phyloP scores from a whole-genome alignment of 768 basidiomycete species.

The Termitomyces sp. region DNA sequence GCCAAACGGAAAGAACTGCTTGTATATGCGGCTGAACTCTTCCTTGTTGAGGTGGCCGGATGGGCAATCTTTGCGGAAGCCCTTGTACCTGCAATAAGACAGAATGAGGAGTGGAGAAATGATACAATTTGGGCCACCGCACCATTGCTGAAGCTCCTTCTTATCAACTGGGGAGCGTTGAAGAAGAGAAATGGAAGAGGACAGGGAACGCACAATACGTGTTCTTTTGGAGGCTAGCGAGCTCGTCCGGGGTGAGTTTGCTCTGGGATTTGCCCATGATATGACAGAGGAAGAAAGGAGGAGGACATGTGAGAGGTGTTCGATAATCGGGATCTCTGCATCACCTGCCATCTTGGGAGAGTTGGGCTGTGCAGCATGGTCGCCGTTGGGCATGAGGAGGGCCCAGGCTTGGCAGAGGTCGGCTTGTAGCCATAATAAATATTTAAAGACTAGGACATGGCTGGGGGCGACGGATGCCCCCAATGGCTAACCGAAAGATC shows the following conservation, averaged over 20 bases:
- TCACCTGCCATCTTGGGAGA: constrained; percentile 19
- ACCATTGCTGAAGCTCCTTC: constrained; percentile 97
- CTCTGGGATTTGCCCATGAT: constrained; percentile 97
- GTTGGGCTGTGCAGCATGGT: constrained; percentile 18
- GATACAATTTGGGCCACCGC: constrained; percentile 5
- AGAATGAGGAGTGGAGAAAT: constrained; percentile 5
- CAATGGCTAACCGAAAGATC: constrained; percentile 24
- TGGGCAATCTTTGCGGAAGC: constrained; percentile 98
- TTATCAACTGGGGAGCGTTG: constrained; percentile 70
- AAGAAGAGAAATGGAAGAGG: constrained; percentile 8
- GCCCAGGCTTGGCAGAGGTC: constrained; percentile 6
- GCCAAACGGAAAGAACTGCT: constrained; percentile 99
- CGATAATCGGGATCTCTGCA: constrained; percentile 12
- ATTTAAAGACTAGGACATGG: constrained; percentile 11
- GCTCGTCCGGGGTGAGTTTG: constrained; percentile 91
- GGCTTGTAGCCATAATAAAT: constrained; percentile 14
- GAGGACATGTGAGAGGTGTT: constrained; percentile 8
- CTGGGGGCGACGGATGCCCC: background rate
- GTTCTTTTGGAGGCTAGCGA: constrained; percentile 93
- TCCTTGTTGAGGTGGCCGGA: constrained; percentile 93
- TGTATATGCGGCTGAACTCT: constrained; percentile 97
- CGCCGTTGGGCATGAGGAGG: constrained; percentile 20
- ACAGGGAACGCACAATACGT: constrained; percentile 75
- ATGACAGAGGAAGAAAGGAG: constrained; percentile 18
- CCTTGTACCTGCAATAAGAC: constrained; percentile 78